Percentiles rank a stretch among this genome's conserved stretches.
Evolutionary conservation across 106 monocot genomes (phyloP).

Genomic region (Dendrobium nobile): DNA sequence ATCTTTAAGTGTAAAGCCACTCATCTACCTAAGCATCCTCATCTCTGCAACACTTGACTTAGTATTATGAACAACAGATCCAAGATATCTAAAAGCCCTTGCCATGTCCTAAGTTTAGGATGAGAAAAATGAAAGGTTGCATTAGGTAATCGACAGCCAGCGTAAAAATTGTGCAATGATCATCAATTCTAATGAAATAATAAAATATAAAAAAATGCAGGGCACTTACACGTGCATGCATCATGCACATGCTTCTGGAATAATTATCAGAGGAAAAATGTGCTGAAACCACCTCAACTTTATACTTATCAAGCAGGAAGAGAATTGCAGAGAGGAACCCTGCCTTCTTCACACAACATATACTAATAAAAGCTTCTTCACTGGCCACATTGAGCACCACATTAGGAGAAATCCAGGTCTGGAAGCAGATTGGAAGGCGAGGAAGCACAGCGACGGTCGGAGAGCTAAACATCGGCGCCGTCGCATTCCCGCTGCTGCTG

Average conservation of each 20-base stretch:
- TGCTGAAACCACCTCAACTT: conserved; percentile 6
- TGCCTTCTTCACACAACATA: conserved; percentile 4
- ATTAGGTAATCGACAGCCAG: too few relatives aligned
- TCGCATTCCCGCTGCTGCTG: neutral
- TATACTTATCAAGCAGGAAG: conserved; percentile 3
- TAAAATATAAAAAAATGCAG: neutral
- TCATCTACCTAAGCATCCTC: too few relatives aligned
- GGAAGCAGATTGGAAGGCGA: conserved; percentile 2
- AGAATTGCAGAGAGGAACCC: neutral
- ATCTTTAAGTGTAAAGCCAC: too few relatives aligned
- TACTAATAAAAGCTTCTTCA: neutral
- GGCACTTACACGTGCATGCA: conserved; percentile 10
- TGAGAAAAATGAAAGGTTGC: too few relatives aligned
- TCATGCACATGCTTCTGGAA: conserved; percentile 12
- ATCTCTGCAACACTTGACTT: too few relatives aligned
- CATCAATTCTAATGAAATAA: neutral
- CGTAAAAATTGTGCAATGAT: too few relatives aligned
- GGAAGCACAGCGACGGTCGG: neutral
- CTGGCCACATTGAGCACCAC: conserved; percentile 11
- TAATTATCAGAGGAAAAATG: conserved; percentile 4
- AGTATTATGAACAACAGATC: too few relatives aligned
- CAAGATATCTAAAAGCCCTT: too few relatives aligned
- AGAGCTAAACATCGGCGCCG: neutral
- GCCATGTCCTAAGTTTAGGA: too few relatives aligned
- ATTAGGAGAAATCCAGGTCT: conserved; percentile 5